These are phyloP conservation scores for Coniochaeta sp. DNA, from an alignment of 2,329 filamentous ascomycete species.

Conservation along the genomic window DNA sequence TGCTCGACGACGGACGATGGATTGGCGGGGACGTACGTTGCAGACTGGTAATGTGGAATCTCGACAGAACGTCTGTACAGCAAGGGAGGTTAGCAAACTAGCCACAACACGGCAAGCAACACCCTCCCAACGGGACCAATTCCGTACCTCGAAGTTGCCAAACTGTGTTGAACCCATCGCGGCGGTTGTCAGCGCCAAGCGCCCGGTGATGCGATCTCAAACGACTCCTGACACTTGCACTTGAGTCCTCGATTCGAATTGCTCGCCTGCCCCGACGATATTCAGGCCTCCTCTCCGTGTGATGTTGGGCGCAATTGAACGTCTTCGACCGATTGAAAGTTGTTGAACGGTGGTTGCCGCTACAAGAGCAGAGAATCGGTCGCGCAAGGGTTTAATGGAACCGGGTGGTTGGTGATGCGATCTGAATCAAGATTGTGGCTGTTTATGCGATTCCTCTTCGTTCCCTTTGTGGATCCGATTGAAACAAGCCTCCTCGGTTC, in stretches of 20 bases:
- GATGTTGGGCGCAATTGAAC: not conserved
- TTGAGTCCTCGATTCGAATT: not conserved
- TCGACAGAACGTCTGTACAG: conserved; percentile 65
- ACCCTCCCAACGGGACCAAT: conserved; percentile 1
- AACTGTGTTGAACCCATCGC: conserved; percentile 56
- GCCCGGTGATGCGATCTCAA: conserved; percentile 4
- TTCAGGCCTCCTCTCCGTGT: not conserved
- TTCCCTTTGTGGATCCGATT: conserved; percentile 1
- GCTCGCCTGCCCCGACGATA: not conserved
- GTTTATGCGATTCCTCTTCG: not conserved
- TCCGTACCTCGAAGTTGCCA: conserved; percentile 52
- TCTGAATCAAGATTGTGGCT: conserved; percentile 3
- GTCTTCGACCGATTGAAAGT: not conserved
- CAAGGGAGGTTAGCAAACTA: conserved; percentile 3
- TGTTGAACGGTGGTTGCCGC: not conserved
- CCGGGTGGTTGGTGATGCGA: conserved; percentile 3
- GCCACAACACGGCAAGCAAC: conserved; percentile 10
- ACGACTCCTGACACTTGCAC: not conserved
- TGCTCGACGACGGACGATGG: not conserved
- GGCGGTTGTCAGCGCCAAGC: conserved; percentile 9
- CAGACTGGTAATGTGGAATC: conserved; percentile 78
- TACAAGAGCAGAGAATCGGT: not conserved
- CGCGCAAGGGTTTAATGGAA: not conserved
- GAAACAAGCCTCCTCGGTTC: not conserved
- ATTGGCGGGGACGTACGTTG: conserved; percentile 68